phyloP scores from a whole-genome alignment of 1,139 yeast species.

The Geotrichum phurueaensis region DNA sequence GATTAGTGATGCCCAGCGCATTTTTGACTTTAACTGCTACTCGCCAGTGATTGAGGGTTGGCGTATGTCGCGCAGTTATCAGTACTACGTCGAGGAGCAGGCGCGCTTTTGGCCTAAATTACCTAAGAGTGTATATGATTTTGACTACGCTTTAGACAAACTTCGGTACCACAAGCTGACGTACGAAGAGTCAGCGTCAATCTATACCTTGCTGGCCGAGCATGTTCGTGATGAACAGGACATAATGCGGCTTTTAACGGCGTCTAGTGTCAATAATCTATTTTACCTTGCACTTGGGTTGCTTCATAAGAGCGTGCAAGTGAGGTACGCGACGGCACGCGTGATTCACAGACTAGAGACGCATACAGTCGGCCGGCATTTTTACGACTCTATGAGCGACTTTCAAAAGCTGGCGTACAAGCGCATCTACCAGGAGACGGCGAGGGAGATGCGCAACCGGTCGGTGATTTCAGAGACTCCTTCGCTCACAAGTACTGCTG shows the following conservation, averaged over 20 bases:
- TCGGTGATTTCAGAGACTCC: neutral
- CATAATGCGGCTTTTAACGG: slow-evolving; percentile 31
- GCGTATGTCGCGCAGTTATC: slow-evolving; percentile 31
- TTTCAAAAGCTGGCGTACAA: slow-evolving; percentile 31
- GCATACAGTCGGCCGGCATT: slow-evolving; percentile 33
- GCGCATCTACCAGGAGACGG: slow-evolving; percentile 21
- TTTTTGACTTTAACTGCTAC: slow-evolving; percentile 28
- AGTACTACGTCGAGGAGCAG: slow-evolving; percentile 27
- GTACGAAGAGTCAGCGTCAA: slow-evolving; percentile 31
- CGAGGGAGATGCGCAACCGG: slow-evolving; percentile 1
- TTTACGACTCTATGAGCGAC: slow-evolving; percentile 27
- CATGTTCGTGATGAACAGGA: slow-evolving; percentile 32
- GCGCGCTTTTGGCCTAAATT: slow-evolving; percentile 22
- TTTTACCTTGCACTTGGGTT: slow-evolving; percentile 34
- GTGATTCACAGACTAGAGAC: slow-evolving; percentile 31
- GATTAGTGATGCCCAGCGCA: slow-evolving; percentile 28
- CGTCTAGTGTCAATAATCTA: slow-evolving; percentile 26
- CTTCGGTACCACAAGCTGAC: slow-evolving; percentile 28
- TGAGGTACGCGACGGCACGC: slow-evolving; percentile 29
- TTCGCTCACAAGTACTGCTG: neutral
- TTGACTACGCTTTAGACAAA: slow-evolving; percentile 33
- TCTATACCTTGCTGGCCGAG: slow-evolving; percentile 27
- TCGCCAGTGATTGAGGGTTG: slow-evolving; percentile 35
- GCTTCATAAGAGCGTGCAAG: slow-evolving; percentile 32
- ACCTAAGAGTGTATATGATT: slow-evolving; percentile 31